Percentiles rank a stretch among this genome's conserved stretches.
phyloP scores from a whole-genome alignment of 202 grass and related monocot genomes.

The Zizania palustris region DNA sequence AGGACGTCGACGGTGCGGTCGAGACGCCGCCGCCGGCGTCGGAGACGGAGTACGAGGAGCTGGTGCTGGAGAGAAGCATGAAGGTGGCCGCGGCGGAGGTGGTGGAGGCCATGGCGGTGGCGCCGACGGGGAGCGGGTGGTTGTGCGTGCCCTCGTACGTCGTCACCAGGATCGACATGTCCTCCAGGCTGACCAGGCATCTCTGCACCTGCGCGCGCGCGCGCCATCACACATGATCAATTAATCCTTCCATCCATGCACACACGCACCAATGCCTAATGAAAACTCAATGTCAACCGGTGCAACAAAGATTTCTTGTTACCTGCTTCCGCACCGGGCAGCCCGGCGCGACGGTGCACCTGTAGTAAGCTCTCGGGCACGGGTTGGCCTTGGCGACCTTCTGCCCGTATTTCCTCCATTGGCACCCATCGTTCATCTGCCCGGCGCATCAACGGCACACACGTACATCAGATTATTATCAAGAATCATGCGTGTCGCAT shows the following conservation, averaged over 20 bases:
- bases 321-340: constrained; percentile 97
- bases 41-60: constrained; percentile 54
- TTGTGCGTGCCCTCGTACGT: constrained; percentile 98
- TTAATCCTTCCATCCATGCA: neutral
- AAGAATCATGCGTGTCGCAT: no score
- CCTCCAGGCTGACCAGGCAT: constrained; percentile 86
- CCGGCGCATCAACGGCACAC: neutral
- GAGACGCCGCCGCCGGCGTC: constrained; percentile 10
- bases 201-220: constrained; percentile 65
- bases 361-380: constrained; percentile 89
- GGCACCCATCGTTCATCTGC: constrained; percentile 97
- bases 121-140: constrained; percentile 89
- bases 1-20: constrained; percentile 35
- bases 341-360: constrained; percentile 92
- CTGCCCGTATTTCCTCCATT: constrained; percentile 97
- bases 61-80: constrained; percentile 69
- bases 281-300: no score
- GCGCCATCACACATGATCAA: constrained; percentile 1
- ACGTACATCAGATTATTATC: neutral
- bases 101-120: constrained; percentile 85
- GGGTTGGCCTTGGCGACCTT: constrained; percentile 97
- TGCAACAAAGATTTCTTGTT: neutral
- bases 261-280: neutral
- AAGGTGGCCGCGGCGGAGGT: constrained; percentile 64
- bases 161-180: constrained; percentile 95